These are phyloP conservation scores for Uronychia binucleata DNA, from an alignment of 73 alveolate genomes.

Conservation along the genomic window DNA sequence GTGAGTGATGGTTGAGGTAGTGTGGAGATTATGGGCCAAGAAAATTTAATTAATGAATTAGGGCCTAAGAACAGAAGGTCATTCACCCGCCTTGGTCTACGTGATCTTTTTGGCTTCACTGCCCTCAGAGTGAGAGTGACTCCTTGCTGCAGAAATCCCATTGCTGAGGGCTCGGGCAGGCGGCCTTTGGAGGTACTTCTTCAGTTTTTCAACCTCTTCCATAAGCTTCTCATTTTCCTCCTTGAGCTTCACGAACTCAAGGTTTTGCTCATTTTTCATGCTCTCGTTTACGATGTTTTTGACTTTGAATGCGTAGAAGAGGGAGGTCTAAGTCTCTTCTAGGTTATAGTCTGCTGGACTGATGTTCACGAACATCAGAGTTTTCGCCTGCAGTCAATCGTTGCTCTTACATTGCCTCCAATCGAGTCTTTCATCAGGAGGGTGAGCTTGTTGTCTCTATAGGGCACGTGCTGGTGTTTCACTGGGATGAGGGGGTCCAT, in stretches of 20 bases:
- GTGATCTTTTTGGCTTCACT: too few relatives aligned
- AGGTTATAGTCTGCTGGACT: slow-evolving; percentile 43
- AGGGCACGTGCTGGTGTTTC: slow-evolving; percentile 73
- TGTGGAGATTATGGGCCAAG: too few relatives aligned
- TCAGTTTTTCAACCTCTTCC: background rate
- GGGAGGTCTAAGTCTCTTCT: slow-evolving; percentile 63
- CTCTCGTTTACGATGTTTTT: background rate
- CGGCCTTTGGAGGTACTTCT: background rate
- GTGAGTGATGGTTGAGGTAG: too few relatives aligned
- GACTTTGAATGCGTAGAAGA: slow-evolving; percentile 63
- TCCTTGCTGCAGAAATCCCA: too few relatives aligned
- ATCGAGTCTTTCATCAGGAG: slow-evolving; percentile 74
- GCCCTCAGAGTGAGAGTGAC: too few relatives aligned
- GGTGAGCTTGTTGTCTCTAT: slow-evolving; percentile 77
- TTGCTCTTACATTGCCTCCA: slow-evolving; percentile 76
- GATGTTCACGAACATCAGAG: slow-evolving; percentile 91
- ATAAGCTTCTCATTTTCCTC: slow-evolving; percentile 6
- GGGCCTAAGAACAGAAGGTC: too few relatives aligned
- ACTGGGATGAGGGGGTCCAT: background rate
- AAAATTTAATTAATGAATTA: too few relatives aligned
- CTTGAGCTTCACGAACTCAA: background rate
- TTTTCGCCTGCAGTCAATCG: slow-evolving; percentile 58
- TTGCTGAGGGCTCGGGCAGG: too few relatives aligned
- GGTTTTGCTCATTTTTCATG: background rate
- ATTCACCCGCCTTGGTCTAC: too few relatives aligned